Evolutionary conservation across 331 rosid genomes (phyloP).

Genomic region (Prunus yedoensis): DNA sequence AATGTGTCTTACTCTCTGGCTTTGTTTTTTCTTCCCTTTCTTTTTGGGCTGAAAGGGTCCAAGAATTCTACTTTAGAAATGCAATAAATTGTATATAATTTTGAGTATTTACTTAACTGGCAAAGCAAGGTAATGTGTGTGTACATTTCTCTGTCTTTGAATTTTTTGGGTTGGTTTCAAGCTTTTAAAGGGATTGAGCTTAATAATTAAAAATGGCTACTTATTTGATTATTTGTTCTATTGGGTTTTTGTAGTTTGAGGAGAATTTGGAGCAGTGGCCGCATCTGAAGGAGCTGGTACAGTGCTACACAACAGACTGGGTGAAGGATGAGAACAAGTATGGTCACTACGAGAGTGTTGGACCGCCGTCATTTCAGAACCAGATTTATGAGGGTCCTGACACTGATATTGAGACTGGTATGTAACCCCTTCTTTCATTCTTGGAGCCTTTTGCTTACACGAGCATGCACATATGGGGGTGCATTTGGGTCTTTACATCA

Average conservation of each 20-base stretch:
- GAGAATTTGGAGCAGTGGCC: conserved; percentile 99
- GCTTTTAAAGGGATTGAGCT: background rate
- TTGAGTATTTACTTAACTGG: background rate
- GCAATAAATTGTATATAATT: background rate
- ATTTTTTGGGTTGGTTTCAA: background rate
- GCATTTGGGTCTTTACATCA: conserved; percentile 8
- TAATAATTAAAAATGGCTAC: background rate
- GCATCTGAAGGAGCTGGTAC: conserved; percentile 85
- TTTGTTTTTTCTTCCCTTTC: background rate
- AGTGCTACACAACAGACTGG: conserved; percentile 96
- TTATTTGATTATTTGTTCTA: background rate
- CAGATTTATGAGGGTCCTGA: conserved; percentile 99
- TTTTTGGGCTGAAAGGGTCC: background rate
- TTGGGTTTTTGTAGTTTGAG: conserved; percentile 58
- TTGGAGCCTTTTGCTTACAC: background rate
- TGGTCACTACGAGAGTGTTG: conserved; percentile 80
- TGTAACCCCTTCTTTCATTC: background rate
- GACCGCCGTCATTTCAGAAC: conserved; percentile 64
- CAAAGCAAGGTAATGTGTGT: background rate
- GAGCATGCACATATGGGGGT: background rate
- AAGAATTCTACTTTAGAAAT: background rate
- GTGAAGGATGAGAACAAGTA: conserved; percentile 94
- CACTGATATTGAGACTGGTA: conserved; percentile 97
- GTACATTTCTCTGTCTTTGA: background rate
- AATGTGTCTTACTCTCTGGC: conserved; percentile 10